Base-by-base conservation (phyloP, 345 rosid genomes). In the Rhodamnia argentea region DNA sequence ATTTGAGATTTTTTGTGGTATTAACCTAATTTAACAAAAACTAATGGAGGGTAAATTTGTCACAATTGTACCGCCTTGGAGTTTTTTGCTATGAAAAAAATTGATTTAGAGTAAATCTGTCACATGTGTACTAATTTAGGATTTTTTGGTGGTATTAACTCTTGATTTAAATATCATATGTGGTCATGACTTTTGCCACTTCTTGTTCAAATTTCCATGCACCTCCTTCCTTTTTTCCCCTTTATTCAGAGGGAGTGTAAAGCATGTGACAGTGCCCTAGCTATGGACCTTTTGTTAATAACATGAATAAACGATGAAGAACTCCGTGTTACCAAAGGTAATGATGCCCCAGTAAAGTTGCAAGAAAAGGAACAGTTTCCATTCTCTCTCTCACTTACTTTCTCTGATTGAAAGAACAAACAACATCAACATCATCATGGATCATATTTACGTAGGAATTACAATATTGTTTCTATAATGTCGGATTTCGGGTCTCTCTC, bases 371-470 rank as follows among this genome's bases (percentile, higher is more conserved):
- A 88, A 92, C 88, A 88, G 85, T 85, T 82, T 37, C 88, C 32
- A 56, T 15, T 84, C 56, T 82, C 83, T 81, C 76, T 64, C 76
- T 64, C 78, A 27, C 56, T 52, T 16, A 23, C 53, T 81, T 47
- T 81, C 54, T 81, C 83, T 47, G 53, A 44, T 51, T 81, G 54
- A 81, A n/a, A 83, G 84, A 83, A 83, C 84, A 83, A 47, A 87
- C 86, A 89, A 90, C 90, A 92, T 91, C 92, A 90, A 89, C 89
- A 88, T 86, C 92, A 91, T 91, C 89, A 10, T 32, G 78, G 78
- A 70, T 89, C 92, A 88, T 91, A 89, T 89, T 91, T 91, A 92
- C 94, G 91, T 89, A 87, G 94, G 88, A 88, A 90, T 90, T 89
- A 51, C 56, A 83, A 44, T 78, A 37, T 83, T 2, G 11, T 84